Conservation (phyloP, 2,329 filamentous ascomycete genomes). For the Sarocladiaceae sp. region DNA sequence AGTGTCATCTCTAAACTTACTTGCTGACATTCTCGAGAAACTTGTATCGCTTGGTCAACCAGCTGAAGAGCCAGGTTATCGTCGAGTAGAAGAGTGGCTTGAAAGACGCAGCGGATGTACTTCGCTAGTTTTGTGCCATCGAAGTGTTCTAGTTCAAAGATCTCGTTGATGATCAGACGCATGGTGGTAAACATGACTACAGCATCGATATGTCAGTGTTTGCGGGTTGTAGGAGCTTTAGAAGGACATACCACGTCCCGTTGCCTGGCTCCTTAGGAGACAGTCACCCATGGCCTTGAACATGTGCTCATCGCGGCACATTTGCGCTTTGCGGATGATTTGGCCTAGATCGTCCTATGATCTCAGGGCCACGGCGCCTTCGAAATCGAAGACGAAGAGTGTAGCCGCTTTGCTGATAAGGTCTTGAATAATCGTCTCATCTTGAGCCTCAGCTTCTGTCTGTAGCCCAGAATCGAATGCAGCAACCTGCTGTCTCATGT, state of each 20-base stretch:
- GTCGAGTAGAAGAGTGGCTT: constrained; percentile 56
- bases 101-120: constrained; percentile 76
- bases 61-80: constrained; percentile 54
- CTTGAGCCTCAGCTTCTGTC: constrained; percentile 31
- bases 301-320: constrained; percentile 39
- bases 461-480: constrained; percentile 49
- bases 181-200: constrained; percentile 50
- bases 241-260: constrained; percentile 41
- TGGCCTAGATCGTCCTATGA: constrained; percentile 62
- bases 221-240: background rate
- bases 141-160: constrained; percentile 53
- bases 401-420: constrained; percentile 59
- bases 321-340: constrained; percentile 51
- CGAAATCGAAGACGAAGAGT: constrained; percentile 74
- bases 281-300: constrained; percentile 65
- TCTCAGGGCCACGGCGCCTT: constrained; percentile 63
- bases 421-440: constrained; percentile 44
- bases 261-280: constrained; percentile 49
- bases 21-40: constrained; percentile 46
- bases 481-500: constrained; percentile 55
- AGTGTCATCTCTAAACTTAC: constrained; percentile 28
- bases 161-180: constrained; percentile 65
- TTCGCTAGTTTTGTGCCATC: constrained; percentile 60
- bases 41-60: constrained; percentile 56
- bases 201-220: background rate